These are phyloP conservation scores for Coemansia erecta DNA, from an alignment of 192 early-diverging fungal genomes.

Conservation along the genomic window DNA sequence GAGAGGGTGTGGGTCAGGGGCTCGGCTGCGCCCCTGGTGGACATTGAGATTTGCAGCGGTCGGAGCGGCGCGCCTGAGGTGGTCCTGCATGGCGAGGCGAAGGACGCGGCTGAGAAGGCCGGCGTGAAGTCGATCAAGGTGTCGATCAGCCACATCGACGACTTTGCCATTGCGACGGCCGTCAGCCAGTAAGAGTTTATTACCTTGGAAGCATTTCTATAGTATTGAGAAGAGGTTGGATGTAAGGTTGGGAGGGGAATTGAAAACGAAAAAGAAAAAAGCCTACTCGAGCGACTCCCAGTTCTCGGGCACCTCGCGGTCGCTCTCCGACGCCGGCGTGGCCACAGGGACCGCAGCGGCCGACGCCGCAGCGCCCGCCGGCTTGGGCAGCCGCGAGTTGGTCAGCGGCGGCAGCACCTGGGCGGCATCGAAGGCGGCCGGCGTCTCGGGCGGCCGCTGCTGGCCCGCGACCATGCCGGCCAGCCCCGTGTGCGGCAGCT, in stretches of 20 bases:
- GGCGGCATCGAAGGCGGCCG: too few relatives aligned
- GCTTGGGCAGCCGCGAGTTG: constrained; percentile 2
- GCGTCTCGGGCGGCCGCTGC: too few relatives aligned
- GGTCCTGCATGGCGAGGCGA: constrained; percentile 77
- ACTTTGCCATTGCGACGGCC: constrained; percentile 90
- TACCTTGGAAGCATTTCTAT: too few relatives aligned
- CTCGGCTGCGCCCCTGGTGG: constrained; percentile 79
- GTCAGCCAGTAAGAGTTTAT: constrained; percentile 12
- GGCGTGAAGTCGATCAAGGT: constrained; percentile 79
- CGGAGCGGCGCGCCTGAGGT: constrained; percentile 78
- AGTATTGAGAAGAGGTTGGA: too few relatives aligned
- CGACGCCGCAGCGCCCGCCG: neutral
- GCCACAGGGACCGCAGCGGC: neutral
- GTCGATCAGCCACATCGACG: constrained; percentile 88
- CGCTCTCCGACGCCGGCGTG: neutral
- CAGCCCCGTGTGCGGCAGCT: constrained; percentile 32
- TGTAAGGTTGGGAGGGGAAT: too few relatives aligned
- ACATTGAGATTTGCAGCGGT: constrained; percentile 80
- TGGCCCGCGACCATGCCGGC: constrained; percentile 33
- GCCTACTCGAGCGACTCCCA: constrained; percentile 36
- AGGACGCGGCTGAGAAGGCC: constrained; percentile 64
- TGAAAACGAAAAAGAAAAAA: too few relatives aligned
- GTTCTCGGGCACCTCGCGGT: constrained; percentile 29
- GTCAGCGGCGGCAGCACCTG: neutral
- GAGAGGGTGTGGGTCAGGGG: constrained; percentile 74